These are phyloP conservation scores for Decorospora gaudefroyi DNA, from an alignment of 2,329 filamentous ascomycete species.

Conservation along the genomic window DNA sequence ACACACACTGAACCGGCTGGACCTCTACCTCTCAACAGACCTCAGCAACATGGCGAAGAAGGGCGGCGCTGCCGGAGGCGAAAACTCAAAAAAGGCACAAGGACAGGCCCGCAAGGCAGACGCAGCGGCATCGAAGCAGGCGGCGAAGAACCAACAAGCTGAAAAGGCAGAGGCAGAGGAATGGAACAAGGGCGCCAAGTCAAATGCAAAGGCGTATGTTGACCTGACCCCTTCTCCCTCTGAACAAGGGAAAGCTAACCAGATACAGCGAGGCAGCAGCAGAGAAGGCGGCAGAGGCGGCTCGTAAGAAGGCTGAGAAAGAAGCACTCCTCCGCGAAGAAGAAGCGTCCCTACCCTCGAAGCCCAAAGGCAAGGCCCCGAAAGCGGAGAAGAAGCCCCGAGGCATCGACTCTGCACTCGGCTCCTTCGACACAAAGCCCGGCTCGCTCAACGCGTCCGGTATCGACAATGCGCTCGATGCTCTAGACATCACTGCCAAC, in stretches of 20 bases:
- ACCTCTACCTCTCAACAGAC: neutral
- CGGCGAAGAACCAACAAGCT: constrained; percentile 68
- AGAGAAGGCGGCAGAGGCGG: constrained; percentile 78
- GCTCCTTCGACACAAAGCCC: constrained; percentile 50
- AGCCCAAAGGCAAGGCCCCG: constrained; percentile 71
- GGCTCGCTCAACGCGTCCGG: constrained; percentile 76
- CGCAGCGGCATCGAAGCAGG: constrained; percentile 77
- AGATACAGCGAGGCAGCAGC: constrained; percentile 75
- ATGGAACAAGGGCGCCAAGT: constrained; percentile 87
- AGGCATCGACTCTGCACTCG: constrained; percentile 68
- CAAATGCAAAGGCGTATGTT: constrained; percentile 80
- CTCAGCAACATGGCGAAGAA: constrained; percentile 50
- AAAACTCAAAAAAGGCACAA: constrained; percentile 78
- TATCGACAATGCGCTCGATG: constrained; percentile 93
- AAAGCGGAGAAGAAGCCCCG: constrained; percentile 59
- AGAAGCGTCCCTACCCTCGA: constrained; percentile 68
- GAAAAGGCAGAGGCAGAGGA: constrained; percentile 71
- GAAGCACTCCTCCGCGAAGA: constrained; percentile 83
- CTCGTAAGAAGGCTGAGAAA: constrained; percentile 88
- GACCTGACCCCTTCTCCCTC: neutral
- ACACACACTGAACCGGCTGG: neutral
- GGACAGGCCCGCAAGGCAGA: constrained; percentile 95
- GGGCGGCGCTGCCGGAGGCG: constrained; percentile 67
- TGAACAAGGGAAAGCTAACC: constrained; percentile 9
- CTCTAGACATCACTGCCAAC: constrained; percentile 70